Base-by-base conservation (phyloP, 73 alveolate species). In the Paramecium sonneborni region DNA sequence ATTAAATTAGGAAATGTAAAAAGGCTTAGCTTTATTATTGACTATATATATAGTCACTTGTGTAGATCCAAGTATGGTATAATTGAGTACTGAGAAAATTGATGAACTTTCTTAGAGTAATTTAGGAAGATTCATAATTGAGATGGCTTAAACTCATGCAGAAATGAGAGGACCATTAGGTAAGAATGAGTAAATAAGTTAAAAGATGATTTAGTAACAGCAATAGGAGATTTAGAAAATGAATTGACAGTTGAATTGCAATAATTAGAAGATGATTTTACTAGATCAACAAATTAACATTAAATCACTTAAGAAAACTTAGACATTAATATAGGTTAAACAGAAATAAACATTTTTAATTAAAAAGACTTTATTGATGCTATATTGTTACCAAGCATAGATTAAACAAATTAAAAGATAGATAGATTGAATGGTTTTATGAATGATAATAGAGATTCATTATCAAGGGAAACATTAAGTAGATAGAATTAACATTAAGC, bases 91-190 rank as follows among this genome's bases (percentile, higher is more conserved):
- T 11, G 41, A 79, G 6, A 79, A 79, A 46, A 79, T 79, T 6
- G 69, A 79, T 43, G 90, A 79, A 15, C 8, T 79, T 11, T 38
- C 90, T n/a, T 23, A 44, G 15, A 79, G 62, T 62, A 79, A 44
- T 79, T 43, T 79, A 14, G 90, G 90, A 44, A 79, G 55, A 43
- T 79, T 79, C 21, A 39, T 79, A 10, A 79, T 79, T 28, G 90
- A 79, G 6, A 30, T 79, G 55, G 90, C 90, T n/a, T 24, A 79
- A 14, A 79, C 90, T 24, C 90, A 79, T 79, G 72, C 44, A 39
- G 76, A 79, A 79, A 23, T 46, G 74, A 79, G 90, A 79, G 90
- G 90, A 9, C 90, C 90, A n/a, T 46, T 79, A 24, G 90, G 90
- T 79, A 39, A 12, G 34, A 44, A 79, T 30, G 18, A 30, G 8